Evolutionary conservation across 768 basidiomycete genomes (phyloP), one percentile per base, ranked within the genome.

Genomic region (Mycena belliarum): DNA sequence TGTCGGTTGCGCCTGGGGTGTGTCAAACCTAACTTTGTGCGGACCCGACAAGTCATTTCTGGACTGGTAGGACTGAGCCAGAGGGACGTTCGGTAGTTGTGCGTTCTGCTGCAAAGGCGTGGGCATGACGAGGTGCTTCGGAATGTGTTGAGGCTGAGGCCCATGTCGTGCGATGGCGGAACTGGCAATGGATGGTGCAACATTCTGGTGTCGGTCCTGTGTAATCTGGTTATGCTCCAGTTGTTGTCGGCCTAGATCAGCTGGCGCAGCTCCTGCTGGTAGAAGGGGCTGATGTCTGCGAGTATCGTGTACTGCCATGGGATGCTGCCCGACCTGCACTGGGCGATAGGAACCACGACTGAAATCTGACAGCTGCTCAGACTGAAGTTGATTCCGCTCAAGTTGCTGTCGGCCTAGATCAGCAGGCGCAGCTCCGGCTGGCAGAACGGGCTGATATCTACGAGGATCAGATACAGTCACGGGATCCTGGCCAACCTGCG

Each of bases 41-140:
- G 50, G 48, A 44, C 38, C 51, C 25, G 65, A 49, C 44, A 54
- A 54, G 52, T 59, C 52, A 29, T 49, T 52, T 18, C 25, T 41
- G 29, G 33, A 10, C 15, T 40, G 58, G 37, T 59, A 54, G 18
- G 47, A 21, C 25, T 42, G 48, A 10, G 45, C 6, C n/a, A 21
- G 24, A 16, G 32, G 9, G 11, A 29, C 25, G 24, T 7, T n/a
- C n/a, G 47, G 59, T 57, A 59, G 55, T 41, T 54, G 68, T 28
- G 66, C 57, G 35, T 49, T 70, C 46, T 59, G 71, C 65, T 84
- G 83, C 37, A 91, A 76, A 16, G 85, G 89, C 4, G 85, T 71
- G 44, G 89, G 89, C 89, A 91, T 91, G 41, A 90, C 83, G 25
- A 91, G 82, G 45, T 76, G 81, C 68, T 82, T 87, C 4, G 89